These are phyloP conservation scores for Ascomycota sp. DNA, from an alignment of 2,329 filamentous ascomycete species.

Conservation along the genomic window DNA sequence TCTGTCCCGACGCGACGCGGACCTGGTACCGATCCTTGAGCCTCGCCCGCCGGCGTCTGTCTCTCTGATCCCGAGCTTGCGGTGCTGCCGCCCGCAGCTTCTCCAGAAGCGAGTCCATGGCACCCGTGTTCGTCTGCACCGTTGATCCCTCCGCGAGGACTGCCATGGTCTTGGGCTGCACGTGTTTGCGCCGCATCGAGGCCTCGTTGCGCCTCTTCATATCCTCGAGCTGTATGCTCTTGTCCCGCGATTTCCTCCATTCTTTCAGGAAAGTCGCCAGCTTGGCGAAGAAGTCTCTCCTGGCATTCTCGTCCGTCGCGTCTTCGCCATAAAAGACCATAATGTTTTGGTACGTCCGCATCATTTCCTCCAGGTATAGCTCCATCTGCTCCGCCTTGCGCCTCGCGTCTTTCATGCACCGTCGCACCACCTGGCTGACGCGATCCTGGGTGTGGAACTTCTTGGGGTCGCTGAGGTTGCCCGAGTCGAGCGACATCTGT, in stretches of 20 bases:
- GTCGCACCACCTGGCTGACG: slow-evolving; percentile 75
- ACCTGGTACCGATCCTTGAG: slow-evolving; percentile 84
- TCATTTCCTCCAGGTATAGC: slow-evolving; percentile 84
- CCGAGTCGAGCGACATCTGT: slow-evolving; percentile 75
- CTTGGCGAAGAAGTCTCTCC: slow-evolving; percentile 89
- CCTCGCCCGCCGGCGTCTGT: slow-evolving; percentile 66
- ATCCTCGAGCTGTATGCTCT: slow-evolving; percentile 74
- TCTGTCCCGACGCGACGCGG: slow-evolving; percentile 71
- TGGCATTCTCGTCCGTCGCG: slow-evolving; percentile 72
- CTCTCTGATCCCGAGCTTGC: slow-evolving; percentile 71
- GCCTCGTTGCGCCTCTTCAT: slow-evolving; percentile 68
- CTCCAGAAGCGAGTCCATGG: slow-evolving; percentile 90
- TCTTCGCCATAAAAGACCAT: slow-evolving; percentile 96
- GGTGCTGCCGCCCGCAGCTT: slow-evolving; percentile 87
- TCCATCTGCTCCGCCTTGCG: slow-evolving; percentile 92
- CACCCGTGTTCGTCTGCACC: slow-evolving; percentile 58
- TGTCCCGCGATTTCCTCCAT: slow-evolving; percentile 91
- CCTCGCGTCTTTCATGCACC: slow-evolving; percentile 89
- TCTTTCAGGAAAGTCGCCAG: slow-evolving; percentile 75
- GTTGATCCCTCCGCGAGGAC: slow-evolving; percentile 22
- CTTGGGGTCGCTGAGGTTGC: slow-evolving; percentile 88
- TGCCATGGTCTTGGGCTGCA: slow-evolving; percentile 37
- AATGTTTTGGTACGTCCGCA: slow-evolving; percentile 78
- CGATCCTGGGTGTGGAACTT: slow-evolving; percentile 97
- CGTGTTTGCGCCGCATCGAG: slow-evolving; percentile 77